Evolutionary conservation across 805 yeast genomes (phyloP).

Genomic region (Priceomyces carsonii): DNA sequence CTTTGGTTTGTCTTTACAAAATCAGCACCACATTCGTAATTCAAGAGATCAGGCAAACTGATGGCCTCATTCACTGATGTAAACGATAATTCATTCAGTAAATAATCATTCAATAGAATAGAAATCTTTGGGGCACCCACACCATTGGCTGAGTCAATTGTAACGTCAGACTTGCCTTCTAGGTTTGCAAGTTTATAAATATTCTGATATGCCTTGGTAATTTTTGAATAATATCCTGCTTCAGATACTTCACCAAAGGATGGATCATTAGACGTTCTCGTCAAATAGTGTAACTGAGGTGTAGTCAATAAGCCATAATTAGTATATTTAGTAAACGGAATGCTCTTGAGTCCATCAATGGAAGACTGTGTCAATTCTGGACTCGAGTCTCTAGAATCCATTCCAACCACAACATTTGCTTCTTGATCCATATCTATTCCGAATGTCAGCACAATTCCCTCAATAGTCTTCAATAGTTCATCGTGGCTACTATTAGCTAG

Average conservation of each 20-base stretch:
- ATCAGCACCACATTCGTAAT: constrained; percentile 91
- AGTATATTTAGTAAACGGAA: constrained; percentile 41
- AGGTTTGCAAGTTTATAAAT: constrained; percentile 34
- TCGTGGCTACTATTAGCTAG: constrained; percentile 68
- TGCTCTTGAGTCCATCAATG: constrained; percentile 57
- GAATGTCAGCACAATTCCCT: constrained; percentile 36
- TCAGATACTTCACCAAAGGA: constrained; percentile 64
- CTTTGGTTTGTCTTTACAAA: constrained; percentile 87
- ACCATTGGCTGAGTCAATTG: constrained; percentile 95
- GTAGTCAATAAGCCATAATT: constrained; percentile 82
- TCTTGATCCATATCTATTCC: constrained; percentile 46
- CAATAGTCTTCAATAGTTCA: constrained; percentile 43
- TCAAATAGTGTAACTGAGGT: constrained; percentile 90
- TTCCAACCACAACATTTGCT: constrained; percentile 64
- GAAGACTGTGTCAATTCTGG: constrained; percentile 60
- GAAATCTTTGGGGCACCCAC: constrained; percentile 81
- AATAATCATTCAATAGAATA: constrained; percentile 44
- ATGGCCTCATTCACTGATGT: constrained; percentile 55
- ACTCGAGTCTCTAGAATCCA: constrained; percentile 89
- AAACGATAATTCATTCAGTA: constrained; percentile 43
- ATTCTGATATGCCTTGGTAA: constrained; percentile 52
- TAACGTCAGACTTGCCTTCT: constrained; percentile 42
- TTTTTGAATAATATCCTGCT: constrained; percentile 67
- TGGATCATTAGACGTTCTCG: constrained; percentile 67
- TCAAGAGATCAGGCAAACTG: constrained; percentile 57